Conservation (phyloP, 78 protist species). For the slime mould (Dictyostelium discoideum) region dicty_2.7 NC_007091.3:1780001-1780500, state of each 20-base stretch:
- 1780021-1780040: constrained; percentile 90
- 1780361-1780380: constrained; percentile 82
- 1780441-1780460: constrained; percentile 90
- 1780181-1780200: constrained; percentile 96
- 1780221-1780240: constrained; percentile 88
- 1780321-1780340: constrained; percentile 91
- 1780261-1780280: constrained; percentile 92
- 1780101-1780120: constrained; percentile 81
- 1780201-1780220: constrained; percentile 95
- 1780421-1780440: constrained; percentile 97
- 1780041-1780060: constrained; percentile 91
- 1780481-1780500: constrained; percentile 91
- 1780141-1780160: constrained; percentile 94
- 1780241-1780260: constrained; percentile 90
- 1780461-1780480: constrained; percentile 87
- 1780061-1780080: constrained; percentile 82
- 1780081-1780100: constrained; percentile 91
- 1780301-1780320: constrained; percentile 90
- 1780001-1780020: constrained; percentile 89
- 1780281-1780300: constrained; percentile 91
- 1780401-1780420: constrained; percentile 90
- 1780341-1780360: constrained; percentile 91
- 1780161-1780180: constrained; percentile 95
- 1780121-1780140: constrained; percentile 84
- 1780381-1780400: constrained; percentile 95